Evolutionary conservation across 768 basidiomycete genomes (phyloP), one percentile per base, ranked within the genome.

Genomic region (Trametes elegans): DNA sequence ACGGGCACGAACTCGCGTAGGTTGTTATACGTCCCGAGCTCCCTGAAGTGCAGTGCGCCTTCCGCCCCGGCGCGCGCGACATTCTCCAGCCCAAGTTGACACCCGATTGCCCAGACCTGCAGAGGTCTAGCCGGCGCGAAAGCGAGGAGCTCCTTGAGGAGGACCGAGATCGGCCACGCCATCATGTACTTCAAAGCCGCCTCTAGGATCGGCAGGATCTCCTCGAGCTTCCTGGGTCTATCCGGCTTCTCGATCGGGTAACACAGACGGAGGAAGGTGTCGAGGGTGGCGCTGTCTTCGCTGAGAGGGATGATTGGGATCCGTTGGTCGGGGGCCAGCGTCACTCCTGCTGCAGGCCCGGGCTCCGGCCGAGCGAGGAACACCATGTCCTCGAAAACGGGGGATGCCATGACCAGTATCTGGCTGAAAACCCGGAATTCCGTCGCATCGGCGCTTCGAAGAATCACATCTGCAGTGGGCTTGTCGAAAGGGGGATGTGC

Each of bases 351-450:
- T n/a, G n/a, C n/a, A n/a, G n/a, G n/a, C n/a, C n/a, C n/a, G n/a
- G n/a, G n/a, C n/a, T n/a, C n/a, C n/a, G 80, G 74, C 31, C 70
- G 70, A 27, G 82, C 81, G 29, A 84, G 64, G 4, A 74, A 71
- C 60, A 86, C 79, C 71, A 83, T 78, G 58, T 77, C 74, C 45
- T 70, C 70, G 61, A 86, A 87, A 64, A 86, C 77, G 4, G 81
- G 74, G 13, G 85, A 86, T 0, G 82, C 78, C 18, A 80, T 64
- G 21, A 77, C 73, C n/a, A 86, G 70, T 49, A 85, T 70, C 39
- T 76, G 62, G 62, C 79, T 83, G 73, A 79, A 78, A 41, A 80
- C 76, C 49, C 73, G 76, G 66, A 83, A 84, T 47, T 72, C 70
- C 53, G 73, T 69, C 28, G 64, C 60, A 61, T 84, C 83, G 45